A percentile compares a stretch with the other conserved stretches of the same genome.
Evolutionary conservation across 1,284 basidiomycete species (phyloP).

Genomic region (Trichosporon sp.): DNA sequence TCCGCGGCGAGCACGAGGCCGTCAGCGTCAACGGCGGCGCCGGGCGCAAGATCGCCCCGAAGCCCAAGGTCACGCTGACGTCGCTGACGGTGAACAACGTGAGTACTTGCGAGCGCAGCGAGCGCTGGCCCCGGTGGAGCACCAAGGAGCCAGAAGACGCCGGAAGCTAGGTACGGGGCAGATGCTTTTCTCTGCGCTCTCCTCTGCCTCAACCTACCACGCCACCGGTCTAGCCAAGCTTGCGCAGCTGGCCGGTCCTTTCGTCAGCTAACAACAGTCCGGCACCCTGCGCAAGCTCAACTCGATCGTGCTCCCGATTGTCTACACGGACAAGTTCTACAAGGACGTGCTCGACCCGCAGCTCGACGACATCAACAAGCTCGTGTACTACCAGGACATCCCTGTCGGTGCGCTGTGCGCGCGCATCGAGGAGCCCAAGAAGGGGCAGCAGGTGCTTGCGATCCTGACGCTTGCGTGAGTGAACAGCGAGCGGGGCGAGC

Average conservation of each 20-base stretch:
- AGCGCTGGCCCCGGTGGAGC: too few species aligned
- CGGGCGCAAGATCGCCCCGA: slow-evolving; percentile 36
- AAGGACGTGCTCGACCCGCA: slow-evolving; percentile 43
- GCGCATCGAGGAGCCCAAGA: slow-evolving; percentile 25
- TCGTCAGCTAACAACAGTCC: slow-evolving; percentile 25
- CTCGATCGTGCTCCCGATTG: slow-evolving; percentile 45
- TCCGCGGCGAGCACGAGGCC: slow-evolving; percentile 36
- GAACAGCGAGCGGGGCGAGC: too few species aligned
- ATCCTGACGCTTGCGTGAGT: slow-evolving; percentile 48
- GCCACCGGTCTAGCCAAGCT: too few species aligned
- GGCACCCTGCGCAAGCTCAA: slow-evolving; percentile 47
- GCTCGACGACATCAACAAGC: slow-evolving; percentile 49
- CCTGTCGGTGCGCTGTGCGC: slow-evolving; percentile 47
- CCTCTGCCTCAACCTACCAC: too few species aligned
- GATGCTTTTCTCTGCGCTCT: too few species aligned
- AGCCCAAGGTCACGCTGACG: slow-evolving; percentile 48
- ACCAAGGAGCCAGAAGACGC: too few species aligned
- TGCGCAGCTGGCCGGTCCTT: too few species aligned
- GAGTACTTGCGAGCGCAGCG: slow-evolving; percentile 19
- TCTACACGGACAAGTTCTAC: slow-evolving; percentile 50
- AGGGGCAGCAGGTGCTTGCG: slow-evolving; percentile 38
- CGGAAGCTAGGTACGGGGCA: too few species aligned
- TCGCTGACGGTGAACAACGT: slow-evolving; percentile 49
- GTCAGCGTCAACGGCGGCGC: slow-evolving; percentile 28
- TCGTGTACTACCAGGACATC: slow-evolving; percentile 50